These are phyloP conservation scores for Diaporthe amygdali DNA, from an alignment of 2,329 filamentous ascomycete genomes.

Conservation along the genomic window DNA sequence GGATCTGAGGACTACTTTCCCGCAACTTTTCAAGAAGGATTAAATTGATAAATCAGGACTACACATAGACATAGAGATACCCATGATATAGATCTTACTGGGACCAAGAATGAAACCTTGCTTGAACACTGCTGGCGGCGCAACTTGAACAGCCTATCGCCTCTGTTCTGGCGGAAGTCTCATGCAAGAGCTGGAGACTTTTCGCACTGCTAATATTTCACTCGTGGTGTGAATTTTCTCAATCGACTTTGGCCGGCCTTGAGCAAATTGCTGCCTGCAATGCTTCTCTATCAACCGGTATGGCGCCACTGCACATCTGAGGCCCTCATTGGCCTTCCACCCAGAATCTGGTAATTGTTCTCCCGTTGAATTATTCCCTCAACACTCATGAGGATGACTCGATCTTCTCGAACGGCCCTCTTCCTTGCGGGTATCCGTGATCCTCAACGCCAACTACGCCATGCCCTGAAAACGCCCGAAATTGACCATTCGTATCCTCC, in stretches of 20 bases:
- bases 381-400: background rate
- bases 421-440: constrained; percentile 13
- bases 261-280: background rate
- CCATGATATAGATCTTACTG: background rate
- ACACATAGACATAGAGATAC: constrained; percentile 1
- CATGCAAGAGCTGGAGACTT: background rate
- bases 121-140: background rate
- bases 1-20: constrained; percentile 78
- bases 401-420: background rate
- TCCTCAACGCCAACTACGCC: constrained; percentile 7
- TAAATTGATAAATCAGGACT: background rate
- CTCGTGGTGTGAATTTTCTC: background rate
- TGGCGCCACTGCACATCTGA: background rate
- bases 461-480: constrained; percentile 9
- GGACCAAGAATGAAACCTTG: background rate
- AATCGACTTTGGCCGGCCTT: no score
- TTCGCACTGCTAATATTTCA: background rate
- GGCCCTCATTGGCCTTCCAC: no score
- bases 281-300: background rate
- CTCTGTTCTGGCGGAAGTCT: background rate
- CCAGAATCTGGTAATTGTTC: no score
- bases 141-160: background rate
- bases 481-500: background rate
- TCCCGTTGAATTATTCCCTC: background rate
- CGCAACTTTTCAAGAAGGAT: constrained; percentile 77